Percentiles rank a stretch among this genome's conserved stretches.
phyloP scores from a whole-genome alignment of 2,329 filamentous ascomycete genomes.

The Blumeriella jaapii region DNA sequence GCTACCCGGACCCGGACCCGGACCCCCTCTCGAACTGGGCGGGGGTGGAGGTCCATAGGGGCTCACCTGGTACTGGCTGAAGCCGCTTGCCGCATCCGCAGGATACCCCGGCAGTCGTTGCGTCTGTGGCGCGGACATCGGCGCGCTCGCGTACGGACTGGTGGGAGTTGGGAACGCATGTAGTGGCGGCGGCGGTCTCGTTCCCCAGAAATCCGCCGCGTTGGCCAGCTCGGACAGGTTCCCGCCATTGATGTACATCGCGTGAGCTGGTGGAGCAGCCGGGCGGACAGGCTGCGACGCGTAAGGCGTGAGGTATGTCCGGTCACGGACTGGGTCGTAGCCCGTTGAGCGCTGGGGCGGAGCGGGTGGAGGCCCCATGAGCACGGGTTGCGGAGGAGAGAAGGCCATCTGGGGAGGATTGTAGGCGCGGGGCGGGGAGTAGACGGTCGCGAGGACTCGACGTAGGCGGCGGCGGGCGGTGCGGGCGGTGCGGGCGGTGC shows the following conservation, averaged over 20 bases:
- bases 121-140: neutral
- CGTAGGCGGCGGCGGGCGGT: too few species aligned
- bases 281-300: conserved; percentile 6
- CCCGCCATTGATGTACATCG: conserved; percentile 3
- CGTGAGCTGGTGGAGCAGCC: conserved; percentile 3
- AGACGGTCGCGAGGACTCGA: too few species aligned
- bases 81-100: too few species aligned
- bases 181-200: neutral
- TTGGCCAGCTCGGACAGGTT: conserved; percentile 3
- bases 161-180: conserved; percentile 1
- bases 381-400: conserved; percentile 1
- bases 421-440: conserved; percentile 3
- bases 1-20: too few species aligned
- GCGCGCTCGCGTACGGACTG: conserved; percentile 6
- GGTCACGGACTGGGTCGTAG: conserved; percentile 17
- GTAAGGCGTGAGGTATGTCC: conserved; percentile 7
- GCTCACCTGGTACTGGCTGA: conserved; percentile 1
- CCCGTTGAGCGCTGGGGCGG: conserved; percentile 11
- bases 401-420: neutral
- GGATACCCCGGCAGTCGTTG: conserved; percentile 1
- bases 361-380: conserved; percentile 6
- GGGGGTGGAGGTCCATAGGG: conserved; percentile 8
- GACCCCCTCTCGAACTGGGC: neutral
- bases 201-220: neutral
- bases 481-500: too few species aligned